Conservation (phyloP, 768 basidiomycete genomes). For the Cystoderma amianthinum region DNA sequence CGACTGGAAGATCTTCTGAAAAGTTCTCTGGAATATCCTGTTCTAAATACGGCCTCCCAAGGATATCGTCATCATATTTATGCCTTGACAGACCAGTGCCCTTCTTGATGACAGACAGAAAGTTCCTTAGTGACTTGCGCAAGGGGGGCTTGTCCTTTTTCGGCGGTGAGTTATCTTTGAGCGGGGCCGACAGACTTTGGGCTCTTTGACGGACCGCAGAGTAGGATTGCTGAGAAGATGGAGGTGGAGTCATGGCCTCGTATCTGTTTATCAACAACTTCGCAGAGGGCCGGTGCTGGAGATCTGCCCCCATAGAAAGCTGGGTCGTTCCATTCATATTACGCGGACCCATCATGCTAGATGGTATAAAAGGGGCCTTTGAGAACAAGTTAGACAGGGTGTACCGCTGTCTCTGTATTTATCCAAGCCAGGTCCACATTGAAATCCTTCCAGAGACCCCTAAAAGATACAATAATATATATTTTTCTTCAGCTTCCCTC, state of each 20-base stretch:
- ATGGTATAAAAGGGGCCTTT: too few species aligned
- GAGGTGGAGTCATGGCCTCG: not conserved
- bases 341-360: not conserved
- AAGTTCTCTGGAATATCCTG: not conserved
- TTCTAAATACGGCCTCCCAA: not conserved
- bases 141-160: conserved; percentile 6
- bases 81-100: conserved; percentile 8
- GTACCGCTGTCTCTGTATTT: too few species aligned
- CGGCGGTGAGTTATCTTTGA: not conserved
- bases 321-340: not conserved
- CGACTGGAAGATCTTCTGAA: not conserved
- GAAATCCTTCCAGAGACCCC: too few species aligned
- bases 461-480: too few species aligned
- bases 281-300: not conserved
- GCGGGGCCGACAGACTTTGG: not conserved
- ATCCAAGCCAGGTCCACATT: too few species aligned
- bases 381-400: too few species aligned
- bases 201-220: not conserved
- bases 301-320: not conserved
- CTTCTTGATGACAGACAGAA: conserved; percentile 13
- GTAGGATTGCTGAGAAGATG: not conserved
- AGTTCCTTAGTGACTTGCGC: conserved; percentile 7
- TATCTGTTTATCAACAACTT: not conserved
- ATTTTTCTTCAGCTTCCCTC: too few species aligned
- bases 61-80: conserved; percentile 3